Evolutionary conservation across 192 early-diverging fungal genomes (phyloP), one percentile per base, ranked within the genome.

Genomic region (Coemansia sp.): DNA sequence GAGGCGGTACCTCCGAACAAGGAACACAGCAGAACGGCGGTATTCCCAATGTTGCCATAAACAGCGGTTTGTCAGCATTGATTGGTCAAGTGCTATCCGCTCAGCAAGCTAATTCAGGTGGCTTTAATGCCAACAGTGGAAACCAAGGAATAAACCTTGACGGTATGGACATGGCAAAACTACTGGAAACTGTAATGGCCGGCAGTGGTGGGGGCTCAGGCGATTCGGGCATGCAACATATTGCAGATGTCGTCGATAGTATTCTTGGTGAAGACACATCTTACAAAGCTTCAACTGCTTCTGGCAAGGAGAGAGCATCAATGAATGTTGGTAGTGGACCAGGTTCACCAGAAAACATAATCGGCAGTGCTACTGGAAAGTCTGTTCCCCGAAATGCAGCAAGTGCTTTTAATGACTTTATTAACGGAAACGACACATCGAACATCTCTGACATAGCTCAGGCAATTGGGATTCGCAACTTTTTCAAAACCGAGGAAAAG

Each of bases 401-500:
- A 0, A 50, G 53, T 31, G 53, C 70, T 0, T 28, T 78, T 36
- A 29, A 57, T 17, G 70, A 78, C 38, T 62, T 78, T 63, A 62
- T 78, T 55, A 68, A 68, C 31, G 75, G 75, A 8, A 72, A 72
- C 23, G 70, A 72, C 23, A 59, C 61, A 23, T 50, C 69, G 5
- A 55, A 67, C 20, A 22, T 78, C 10, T 17, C 58, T 5, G 62
- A 56, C 23, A 65, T 78, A 30, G 75, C 75, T 0, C 65, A 78
- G 25, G 69, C 75, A 17, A 50, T 78, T 52, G 75, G 75, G 13
- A 72, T 78, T 20, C 69, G 65, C 23, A 78, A 78, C 57, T 78
- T 78, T 53, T 47, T 78, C 34, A 59, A 50, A 0, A 37, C 59
- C 0, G 69, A 78, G 1, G 70, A 78, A 1, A 78, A 78, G 28